phyloP scores from a whole-genome alignment of 768 basidiomycete genomes.

The Crepidotus variabilis region DNA sequence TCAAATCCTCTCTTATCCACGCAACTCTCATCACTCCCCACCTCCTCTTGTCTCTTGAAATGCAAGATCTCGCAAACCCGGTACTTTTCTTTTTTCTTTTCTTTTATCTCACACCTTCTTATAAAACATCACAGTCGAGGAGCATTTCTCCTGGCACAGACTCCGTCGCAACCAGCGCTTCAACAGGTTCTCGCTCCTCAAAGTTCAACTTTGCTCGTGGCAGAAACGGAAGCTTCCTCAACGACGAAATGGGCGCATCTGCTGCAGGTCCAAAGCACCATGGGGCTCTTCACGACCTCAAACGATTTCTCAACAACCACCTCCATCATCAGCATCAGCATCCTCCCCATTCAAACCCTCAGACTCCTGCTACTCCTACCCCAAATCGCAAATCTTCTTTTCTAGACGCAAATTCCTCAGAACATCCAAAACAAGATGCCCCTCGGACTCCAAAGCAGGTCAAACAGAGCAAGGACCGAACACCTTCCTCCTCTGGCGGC shows the following conservation, averaged over 20 bases:
- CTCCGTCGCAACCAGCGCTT: conserved; percentile 12
- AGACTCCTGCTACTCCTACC: conserved; percentile 16
- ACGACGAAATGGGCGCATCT: background rate
- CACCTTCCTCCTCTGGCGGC: conserved; percentile 19
- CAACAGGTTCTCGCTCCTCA: conserved; percentile 16
- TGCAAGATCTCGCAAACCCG: background rate
- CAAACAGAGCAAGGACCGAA: conserved; percentile 44
- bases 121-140: conserved; percentile 9
- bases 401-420: too few relatives aligned
- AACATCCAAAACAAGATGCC: conserved; percentile 7
- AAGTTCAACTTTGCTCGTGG: conserved; percentile 1
- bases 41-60: conserved; percentile 1
- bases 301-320: conserved; percentile 93
- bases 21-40: conserved; percentile 10
- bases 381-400: conserved; percentile 6
- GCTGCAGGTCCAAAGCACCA: conserved; percentile 26
- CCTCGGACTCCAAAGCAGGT: conserved; percentile 17
- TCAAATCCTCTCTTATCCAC: conserved; percentile 4
- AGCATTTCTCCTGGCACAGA: conserved; percentile 18
- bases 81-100: background rate
- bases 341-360: conserved; percentile 23
- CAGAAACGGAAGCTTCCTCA: background rate
- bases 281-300: conserved; percentile 87
- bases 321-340: conserved; percentile 60
- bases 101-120: background rate